Base-by-base conservation (phyloP, 176 grass and related monocot species). In the Oryza glaberrima region DNA sequence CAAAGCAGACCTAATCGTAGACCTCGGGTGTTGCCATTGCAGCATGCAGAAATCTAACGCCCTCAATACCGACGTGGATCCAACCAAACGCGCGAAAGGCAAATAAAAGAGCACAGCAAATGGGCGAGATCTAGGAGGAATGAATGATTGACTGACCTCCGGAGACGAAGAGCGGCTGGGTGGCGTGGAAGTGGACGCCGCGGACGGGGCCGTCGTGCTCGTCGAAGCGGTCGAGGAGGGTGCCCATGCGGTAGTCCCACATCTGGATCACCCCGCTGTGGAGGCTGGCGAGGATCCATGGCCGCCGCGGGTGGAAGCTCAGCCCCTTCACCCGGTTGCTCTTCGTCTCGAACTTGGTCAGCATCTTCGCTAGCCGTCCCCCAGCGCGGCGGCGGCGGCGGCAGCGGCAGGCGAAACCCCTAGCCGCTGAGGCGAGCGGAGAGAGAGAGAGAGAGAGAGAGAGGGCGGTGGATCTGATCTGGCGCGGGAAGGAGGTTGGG, bases 181-280 rank as follows among this genome's bases (percentile, higher is more conserved):
- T 91, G 60, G 83, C 78, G 81, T 97, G 92, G 86, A 97, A 97
- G 88, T 97, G 94, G 73, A 94, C 92, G 73, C 88, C 94, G 30
- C 92, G 90, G 0, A 97, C 94, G 76, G 94, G 92, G 9, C 94
- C 94, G 43, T 97, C 94, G 72, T 97, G 94, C 81, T 97, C 94
- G 83, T 97, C 88, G 82, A 97, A 97, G 83, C 94, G 94, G 88
- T 97, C 88, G 73, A 97, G 89, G 54, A 97, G 94, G 44, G 94
- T 94, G 41, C 92, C 94, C 90, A 97, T 92, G 71, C 94, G 84
- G 81, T 97, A 94, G 86, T 97, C 94, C 94, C 92, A 97, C 85
- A 97, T 88, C 80, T 97, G 94, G 85, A 97, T 86, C 49, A 92
- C 94, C 22, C 92, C 94, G 82, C 94, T 97, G 88, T 97, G 94